Percentiles rank a stretch among this genome's conserved stretches.
phyloP scores from a whole-genome alignment of 768 basidiomycete genomes.

The Lactifluus volemus region DNA sequence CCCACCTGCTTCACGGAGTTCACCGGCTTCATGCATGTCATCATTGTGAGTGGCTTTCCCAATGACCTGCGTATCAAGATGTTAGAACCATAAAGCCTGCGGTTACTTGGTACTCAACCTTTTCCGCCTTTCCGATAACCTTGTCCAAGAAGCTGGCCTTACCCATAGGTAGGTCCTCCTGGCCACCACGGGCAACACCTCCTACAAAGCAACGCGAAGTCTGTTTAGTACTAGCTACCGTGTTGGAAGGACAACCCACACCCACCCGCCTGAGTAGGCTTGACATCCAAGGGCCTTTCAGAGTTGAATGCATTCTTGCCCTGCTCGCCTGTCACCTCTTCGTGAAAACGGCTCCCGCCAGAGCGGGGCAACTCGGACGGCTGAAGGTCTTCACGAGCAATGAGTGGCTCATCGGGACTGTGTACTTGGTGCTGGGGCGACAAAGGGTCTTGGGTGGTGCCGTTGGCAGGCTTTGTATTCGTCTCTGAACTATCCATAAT shows the following conservation, averaged over 20 bases:
- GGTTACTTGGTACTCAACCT: conserved; percentile 29
- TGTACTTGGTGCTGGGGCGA: no score
- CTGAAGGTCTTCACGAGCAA: neutral
- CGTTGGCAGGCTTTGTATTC: no score
- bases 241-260: conserved; percentile 21
- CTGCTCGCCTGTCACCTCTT: neutral
- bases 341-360: neutral
- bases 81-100: neutral
- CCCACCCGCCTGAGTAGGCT: conserved; percentile 26
- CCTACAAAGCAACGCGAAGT: conserved; percentile 20
- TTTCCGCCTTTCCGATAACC: conserved; percentile 48
- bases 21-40: conserved; percentile 48
- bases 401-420: no score
- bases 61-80: conserved; percentile 29
- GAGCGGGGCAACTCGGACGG: neutral
- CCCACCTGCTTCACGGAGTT: conserved; percentile 44
- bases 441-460: no score
- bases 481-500: no score
- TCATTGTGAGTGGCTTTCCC: conserved; percentile 42
- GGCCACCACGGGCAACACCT: conserved; percentile 31
- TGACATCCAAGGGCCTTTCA: conserved; percentile 30
- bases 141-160: conserved; percentile 43
- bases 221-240: neutral
- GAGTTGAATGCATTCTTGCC: conserved; percentile 24
- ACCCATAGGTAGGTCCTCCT: conserved; percentile 29